Evolutionary conservation across 2,329 filamentous ascomycete species (phyloP).

Genomic region (Blumeria hordei): DNA sequence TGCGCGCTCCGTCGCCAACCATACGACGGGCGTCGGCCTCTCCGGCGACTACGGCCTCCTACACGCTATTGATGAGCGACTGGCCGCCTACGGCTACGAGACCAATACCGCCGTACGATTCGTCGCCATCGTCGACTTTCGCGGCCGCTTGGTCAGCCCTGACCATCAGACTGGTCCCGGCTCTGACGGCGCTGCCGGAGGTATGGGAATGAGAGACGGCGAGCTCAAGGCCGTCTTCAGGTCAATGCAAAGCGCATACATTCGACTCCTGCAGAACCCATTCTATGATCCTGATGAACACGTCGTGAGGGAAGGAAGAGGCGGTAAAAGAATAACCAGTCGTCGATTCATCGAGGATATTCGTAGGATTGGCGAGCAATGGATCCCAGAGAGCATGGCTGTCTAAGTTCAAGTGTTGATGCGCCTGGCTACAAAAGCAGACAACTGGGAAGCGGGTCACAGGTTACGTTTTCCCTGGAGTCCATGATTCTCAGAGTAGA

Average conservation of each 20-base stretch:
- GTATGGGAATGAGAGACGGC: conserved; percentile 53
- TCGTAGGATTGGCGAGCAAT: conserved; percentile 60
- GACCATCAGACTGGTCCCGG: conserved; percentile 15
- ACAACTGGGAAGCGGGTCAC: too few species aligned
- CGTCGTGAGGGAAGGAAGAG: conserved; percentile 25
- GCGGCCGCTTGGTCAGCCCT: conserved; percentile 27
- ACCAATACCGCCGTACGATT: conserved; percentile 89
- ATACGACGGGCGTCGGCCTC: conserved; percentile 22
- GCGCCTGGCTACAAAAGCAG: too few species aligned
- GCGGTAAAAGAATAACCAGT: conserved; percentile 54
- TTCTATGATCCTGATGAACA: conserved; percentile 85
- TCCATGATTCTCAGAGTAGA: too few species aligned
- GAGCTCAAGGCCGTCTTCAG: conserved; percentile 79
- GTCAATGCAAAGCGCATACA: conserved; percentile 81
- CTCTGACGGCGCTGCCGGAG: conserved; percentile 12
- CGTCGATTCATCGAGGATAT: conserved; percentile 61
- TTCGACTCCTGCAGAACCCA: conserved; percentile 70
- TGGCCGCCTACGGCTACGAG: conserved; percentile 87
- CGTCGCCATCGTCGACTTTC: conserved; percentile 75
- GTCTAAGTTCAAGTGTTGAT: conserved; percentile 14
- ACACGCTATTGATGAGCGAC: conserved; percentile 77
- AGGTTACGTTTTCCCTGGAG: too few species aligned
- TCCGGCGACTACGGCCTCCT: conserved; percentile 79
- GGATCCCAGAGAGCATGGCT: conserved; percentile 46
- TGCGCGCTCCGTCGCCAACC: conserved; percentile 50